phyloP scores from a whole-genome alignment of 2,329 filamentous ascomycete genomes.

The Trichoderma atroviride region DNA sequence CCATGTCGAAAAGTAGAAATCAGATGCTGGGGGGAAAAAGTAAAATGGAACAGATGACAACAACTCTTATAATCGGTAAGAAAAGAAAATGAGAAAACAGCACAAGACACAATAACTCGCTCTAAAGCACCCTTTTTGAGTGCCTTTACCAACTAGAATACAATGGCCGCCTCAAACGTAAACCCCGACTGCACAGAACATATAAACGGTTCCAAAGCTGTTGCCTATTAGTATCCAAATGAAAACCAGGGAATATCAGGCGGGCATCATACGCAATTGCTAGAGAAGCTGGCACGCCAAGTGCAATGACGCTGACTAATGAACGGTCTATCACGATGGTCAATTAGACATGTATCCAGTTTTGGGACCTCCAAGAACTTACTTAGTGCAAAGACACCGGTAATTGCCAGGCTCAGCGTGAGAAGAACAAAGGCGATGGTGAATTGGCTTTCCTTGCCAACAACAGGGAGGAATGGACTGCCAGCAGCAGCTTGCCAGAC shows the following conservation, averaged over 20 bases:
- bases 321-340: slow-evolving; percentile 67
- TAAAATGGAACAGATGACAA: neutral
- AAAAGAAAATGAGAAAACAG: neutral
- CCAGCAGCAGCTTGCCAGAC: slow-evolving; percentile 91
- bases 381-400: slow-evolving; percentile 86
- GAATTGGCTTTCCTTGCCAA: slow-evolving; percentile 86
- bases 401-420: slow-evolving; percentile 69
- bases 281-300: slow-evolving; percentile 85
- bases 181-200: slow-evolving; percentile 98
- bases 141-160: slow-evolving; percentile 40
- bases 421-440: slow-evolving; percentile 76
- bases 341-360: neutral
- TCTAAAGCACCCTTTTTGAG: slow-evolving; percentile 35
- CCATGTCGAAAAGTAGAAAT: slow-evolving; percentile 32
- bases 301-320: slow-evolving; percentile 70
- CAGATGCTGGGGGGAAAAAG: slow-evolving; percentile 5
- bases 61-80: neutral
- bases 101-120: slow-evolving; percentile 33
- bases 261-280: slow-evolving; percentile 75
- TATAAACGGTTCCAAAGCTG: slow-evolving; percentile 93
- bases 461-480: slow-evolving; percentile 78
- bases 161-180: slow-evolving; percentile 76
- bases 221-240: slow-evolving; percentile 30
- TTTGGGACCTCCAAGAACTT: slow-evolving; percentile 38
- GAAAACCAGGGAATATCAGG: slow-evolving; percentile 19